These are phyloP conservation scores for Talaromyces pinophilus DNA, from an alignment of 2,329 filamentous ascomycete genomes.

Conservation along the genomic window DNA sequence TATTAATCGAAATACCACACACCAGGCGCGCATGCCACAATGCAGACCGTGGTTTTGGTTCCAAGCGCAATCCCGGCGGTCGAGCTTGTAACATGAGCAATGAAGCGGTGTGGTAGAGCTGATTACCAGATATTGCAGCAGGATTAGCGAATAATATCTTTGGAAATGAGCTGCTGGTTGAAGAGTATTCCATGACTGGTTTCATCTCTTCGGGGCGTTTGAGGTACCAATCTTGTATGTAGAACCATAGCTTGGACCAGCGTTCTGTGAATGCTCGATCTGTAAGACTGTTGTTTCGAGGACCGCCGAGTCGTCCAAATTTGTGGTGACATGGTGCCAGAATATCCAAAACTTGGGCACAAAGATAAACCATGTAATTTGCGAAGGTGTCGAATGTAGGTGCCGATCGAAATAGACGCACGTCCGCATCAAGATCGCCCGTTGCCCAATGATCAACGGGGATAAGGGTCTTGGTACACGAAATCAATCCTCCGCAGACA, in stretches of 20 bases:
- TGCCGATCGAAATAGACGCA: neutral
- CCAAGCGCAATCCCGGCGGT: conserved; percentile 33
- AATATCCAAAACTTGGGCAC: neutral
- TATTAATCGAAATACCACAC: conserved; percentile 59
- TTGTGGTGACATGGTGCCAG: neutral
- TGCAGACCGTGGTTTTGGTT: conserved; percentile 37
- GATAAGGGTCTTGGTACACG: conserved; percentile 50
- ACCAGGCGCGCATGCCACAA: conserved; percentile 59
- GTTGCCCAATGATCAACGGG: conserved; percentile 10
- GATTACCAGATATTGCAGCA: conserved; percentile 59
- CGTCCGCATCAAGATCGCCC: neutral
- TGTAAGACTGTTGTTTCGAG: conserved; percentile 44
- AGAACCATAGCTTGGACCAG: conserved; percentile 54
- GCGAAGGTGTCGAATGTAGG: neutral
- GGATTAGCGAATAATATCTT: conserved; percentile 56
- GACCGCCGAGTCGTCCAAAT: neutral
- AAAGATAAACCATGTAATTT: conserved; percentile 1
- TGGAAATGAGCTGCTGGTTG: conserved; percentile 46
- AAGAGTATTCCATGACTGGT: conserved; percentile 41
- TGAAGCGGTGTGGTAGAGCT: conserved; percentile 59
- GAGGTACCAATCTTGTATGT: conserved; percentile 53
- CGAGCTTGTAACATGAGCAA: conserved; percentile 53
- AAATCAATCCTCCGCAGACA: conserved; percentile 58
- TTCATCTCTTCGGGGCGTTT: conserved; percentile 52
- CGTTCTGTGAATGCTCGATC: conserved; percentile 43